Conservation (phyloP, 2,329 filamentous ascomycete genomes). For the Arachnopeziza araneosa region DNA sequence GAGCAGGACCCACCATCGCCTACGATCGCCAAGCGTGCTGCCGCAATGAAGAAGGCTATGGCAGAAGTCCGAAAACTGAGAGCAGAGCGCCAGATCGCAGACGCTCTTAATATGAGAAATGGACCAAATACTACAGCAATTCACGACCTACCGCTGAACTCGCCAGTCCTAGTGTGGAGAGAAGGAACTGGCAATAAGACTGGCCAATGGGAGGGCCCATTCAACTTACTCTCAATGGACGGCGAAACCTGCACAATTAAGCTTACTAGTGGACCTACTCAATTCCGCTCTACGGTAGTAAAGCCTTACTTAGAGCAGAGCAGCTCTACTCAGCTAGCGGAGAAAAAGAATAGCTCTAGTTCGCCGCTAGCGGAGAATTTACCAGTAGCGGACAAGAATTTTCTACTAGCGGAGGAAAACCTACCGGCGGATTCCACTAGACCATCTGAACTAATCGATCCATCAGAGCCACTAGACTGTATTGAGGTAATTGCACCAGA, state of each 20-base stretch:
- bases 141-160: constrained; percentile 2
- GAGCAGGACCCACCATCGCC: neutral
- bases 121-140: neutral
- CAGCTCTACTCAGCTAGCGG: no score
- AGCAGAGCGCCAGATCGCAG: neutral
- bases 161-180: constrained; percentile 3
- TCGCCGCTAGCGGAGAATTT: no score
- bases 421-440: no score
- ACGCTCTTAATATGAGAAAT: constrained; percentile 1
- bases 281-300: neutral
- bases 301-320: neutral
- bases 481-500: no score
- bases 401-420: no score
- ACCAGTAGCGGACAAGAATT: no score
- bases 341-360: no score
- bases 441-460: no score
- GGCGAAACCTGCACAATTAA: neutral
- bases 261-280: neutral
- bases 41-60: constrained; percentile 6
- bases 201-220: neutral
- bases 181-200: neutral
- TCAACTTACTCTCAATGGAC: neutral
- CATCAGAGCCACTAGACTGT: no score
- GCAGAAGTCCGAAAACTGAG: constrained; percentile 2
- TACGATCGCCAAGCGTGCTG: neutral